These are phyloP conservation scores for Lentithecium fluviatile DNA, from an alignment of 495 filamentous ascomycete genomes.

Conservation along the genomic window DNA sequence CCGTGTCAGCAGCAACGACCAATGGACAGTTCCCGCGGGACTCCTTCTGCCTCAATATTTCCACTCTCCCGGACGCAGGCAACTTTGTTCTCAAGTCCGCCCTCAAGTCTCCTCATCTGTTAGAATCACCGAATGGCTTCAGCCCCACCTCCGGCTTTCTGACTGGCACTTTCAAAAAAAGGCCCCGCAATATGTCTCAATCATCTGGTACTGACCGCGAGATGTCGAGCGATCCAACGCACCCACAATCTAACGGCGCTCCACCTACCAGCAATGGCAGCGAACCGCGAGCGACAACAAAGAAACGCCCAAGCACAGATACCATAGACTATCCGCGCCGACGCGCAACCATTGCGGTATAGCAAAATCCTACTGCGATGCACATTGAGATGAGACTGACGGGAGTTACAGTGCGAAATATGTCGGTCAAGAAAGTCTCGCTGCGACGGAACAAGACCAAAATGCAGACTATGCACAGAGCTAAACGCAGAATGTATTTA, in stretches of 20 bases:
- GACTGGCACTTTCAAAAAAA: slow-evolving; percentile 31
- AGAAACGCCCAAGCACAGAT: slow-evolving; percentile 38
- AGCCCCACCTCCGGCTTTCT: slow-evolving; percentile 9
- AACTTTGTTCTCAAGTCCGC: slow-evolving; percentile 33
- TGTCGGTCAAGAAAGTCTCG: slow-evolving; percentile 80
- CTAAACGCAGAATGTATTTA: slow-evolving; percentile 81
- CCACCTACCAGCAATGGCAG: slow-evolving; percentile 33
- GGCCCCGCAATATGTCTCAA: slow-evolving; percentile 39
- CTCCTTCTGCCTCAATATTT: slow-evolving; percentile 36
- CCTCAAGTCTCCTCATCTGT: slow-evolving; percentile 35
- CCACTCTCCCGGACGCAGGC: slow-evolving; percentile 35
- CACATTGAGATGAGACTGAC: slow-evolving; percentile 21
- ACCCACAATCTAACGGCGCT: slow-evolving; percentile 20
- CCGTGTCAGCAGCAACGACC: slow-evolving; percentile 38
- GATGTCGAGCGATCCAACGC: slow-evolving; percentile 27
- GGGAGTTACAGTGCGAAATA: slow-evolving; percentile 67
- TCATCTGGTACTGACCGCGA: slow-evolving; percentile 38
- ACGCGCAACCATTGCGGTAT: slow-evolving; percentile 44
- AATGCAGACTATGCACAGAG: slow-evolving; percentile 79
- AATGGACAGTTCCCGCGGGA: slow-evolving; percentile 37
- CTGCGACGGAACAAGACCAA: slow-evolving; percentile 79
- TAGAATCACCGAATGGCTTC: slow-evolving; percentile 33
- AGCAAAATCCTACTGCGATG: background rate
- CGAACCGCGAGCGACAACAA: slow-evolving; percentile 29
- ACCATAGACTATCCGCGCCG: slow-evolving; percentile 45